Base-by-base conservation (phyloP, 306 rosid genomes). In the Vigna unguiculata region DNA sequence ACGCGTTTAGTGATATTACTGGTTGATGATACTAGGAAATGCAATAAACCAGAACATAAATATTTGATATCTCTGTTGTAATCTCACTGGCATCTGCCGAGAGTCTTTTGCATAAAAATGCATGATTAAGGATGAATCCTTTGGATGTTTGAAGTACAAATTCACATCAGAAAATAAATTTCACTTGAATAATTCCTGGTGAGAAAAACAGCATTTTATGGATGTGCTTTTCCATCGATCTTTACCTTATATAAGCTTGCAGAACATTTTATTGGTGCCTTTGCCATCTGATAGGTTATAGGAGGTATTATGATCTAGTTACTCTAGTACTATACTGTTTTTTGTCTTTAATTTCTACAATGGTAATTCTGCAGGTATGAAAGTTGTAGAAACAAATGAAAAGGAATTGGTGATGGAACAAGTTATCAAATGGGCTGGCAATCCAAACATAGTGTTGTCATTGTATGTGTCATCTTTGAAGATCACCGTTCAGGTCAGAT, bases 341-440 rank as follows among this genome's bases (percentile, higher is more conserved):
- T 68, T 0, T 48, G 72, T 72, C 72, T 72, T 22, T 0, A 9
- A 53, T 81, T 72, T 47, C 71, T 5, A 57, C 69, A 38, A 38
- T 49, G 68, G 53, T 61, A 52, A 49, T 59, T 73, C 72, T 83
- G 40, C 87, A 94, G 97, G 98, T 80, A 48, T 94, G 24, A 94
- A 92, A 84, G 89, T 87, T 60, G 85, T 69, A 15, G 91, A 86
- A 82, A 92, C 96, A 71, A 89, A 94, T 70, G 97, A 94, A 87
- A 90, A 90, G 63, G 90, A 94, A 84, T 74, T 94, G 71, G 91
- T 92, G 66, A 86, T 89, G 92, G 96, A 94, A 69, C 96, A 91
- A 6, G 84, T 74, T 47, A 77, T 92, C 83, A 91, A 87, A 82
- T 94, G 98, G 98, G 95, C 93, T 48, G 95, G 97, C 38, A 92